Percentiles rank a stretch among this genome's conserved stretches.
These are phyloP conservation scores for Sarocladiaceae sp. DNA, from an alignment of 2,329 filamentous ascomycete genomes.

Conservation along the genomic window DNA sequence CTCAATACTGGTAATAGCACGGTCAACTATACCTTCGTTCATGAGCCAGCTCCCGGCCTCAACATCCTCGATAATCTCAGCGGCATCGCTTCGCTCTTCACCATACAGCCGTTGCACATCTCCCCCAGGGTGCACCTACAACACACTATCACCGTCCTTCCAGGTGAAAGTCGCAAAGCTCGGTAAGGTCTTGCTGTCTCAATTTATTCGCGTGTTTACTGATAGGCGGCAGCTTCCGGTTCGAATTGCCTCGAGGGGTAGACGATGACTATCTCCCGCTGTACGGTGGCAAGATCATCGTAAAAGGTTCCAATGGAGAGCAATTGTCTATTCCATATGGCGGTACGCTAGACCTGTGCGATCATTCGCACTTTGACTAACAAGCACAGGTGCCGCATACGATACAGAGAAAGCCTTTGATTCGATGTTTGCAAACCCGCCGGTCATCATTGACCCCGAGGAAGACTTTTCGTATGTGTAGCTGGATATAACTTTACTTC, in stretches of 20 bases:
- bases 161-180: slow-evolving; percentile 24
- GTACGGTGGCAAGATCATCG: slow-evolving; percentile 39
- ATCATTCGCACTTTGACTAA: neutral
- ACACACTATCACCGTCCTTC: slow-evolving; percentile 18
- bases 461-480: slow-evolving; percentile 20
- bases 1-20: slow-evolving; percentile 37
- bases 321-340: slow-evolving; percentile 37
- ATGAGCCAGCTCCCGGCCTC: slow-evolving; percentile 36
- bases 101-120: slow-evolving; percentile 22
- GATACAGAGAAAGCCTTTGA: slow-evolving; percentile 35
- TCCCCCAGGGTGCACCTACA: slow-evolving; percentile 26
- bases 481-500: too few species aligned
- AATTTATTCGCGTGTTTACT: neutral
- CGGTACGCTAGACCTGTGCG: slow-evolving; percentile 18
- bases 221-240: slow-evolving; percentile 20
- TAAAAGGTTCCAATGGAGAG: slow-evolving; percentile 36
- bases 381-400: slow-evolving; percentile 27
- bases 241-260: slow-evolving; percentile 22
- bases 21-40: slow-evolving; percentile 34
- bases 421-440: slow-evolving; percentile 28
- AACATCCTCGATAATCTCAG: slow-evolving; percentile 25
- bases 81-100: slow-evolving; percentile 23
- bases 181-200: slow-evolving; percentile 17
- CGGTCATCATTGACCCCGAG: slow-evolving; percentile 20
- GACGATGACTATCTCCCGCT: slow-evolving; percentile 33